Evolutionary conservation across 2,329 filamentous ascomycete genomes (phyloP).

Genomic region (Rhinocladiella similis): DNA sequence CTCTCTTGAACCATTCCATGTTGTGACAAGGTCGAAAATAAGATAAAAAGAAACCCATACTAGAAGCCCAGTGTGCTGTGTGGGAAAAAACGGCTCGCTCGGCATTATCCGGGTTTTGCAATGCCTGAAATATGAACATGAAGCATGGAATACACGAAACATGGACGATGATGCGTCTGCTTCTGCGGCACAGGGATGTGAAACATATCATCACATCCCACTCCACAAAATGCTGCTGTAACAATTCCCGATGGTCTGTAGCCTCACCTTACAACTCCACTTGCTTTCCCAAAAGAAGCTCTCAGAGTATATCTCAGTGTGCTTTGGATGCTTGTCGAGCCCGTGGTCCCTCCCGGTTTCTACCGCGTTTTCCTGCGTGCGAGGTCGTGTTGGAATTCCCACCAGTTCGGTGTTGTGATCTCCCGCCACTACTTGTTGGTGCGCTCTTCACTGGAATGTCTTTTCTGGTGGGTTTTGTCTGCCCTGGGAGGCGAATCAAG

Average conservation of each 20-base stretch:
- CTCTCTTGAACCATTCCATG: no score
- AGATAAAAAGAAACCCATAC: no score
- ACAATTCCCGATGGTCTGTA: background rate
- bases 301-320: conserved; percentile 9
- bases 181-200: no score
- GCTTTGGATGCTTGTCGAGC: conserved; percentile 22
- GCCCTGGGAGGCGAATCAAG: conserved; percentile 23
- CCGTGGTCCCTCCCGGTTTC: conserved; percentile 11
- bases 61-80: no score
- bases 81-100: no score
- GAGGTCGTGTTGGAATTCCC: conserved; percentile 16
- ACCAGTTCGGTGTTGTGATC: conserved; percentile 9
- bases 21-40: no score
- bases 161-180: no score
- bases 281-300: no score
- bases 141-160: no score
- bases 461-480: conserved; percentile 22
- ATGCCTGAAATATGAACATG: no score
- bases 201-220: no score
- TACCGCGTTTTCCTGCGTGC: conserved; percentile 11
- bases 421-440: conserved; percentile 8
- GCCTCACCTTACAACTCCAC: background rate
- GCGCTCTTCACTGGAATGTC: conserved; percentile 23
- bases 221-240: background rate
- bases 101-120: no score